These are phyloP conservation scores for Fusarium sublunatum DNA, from an alignment of 2,329 filamentous ascomycete species.

Conservation along the genomic window DNA sequence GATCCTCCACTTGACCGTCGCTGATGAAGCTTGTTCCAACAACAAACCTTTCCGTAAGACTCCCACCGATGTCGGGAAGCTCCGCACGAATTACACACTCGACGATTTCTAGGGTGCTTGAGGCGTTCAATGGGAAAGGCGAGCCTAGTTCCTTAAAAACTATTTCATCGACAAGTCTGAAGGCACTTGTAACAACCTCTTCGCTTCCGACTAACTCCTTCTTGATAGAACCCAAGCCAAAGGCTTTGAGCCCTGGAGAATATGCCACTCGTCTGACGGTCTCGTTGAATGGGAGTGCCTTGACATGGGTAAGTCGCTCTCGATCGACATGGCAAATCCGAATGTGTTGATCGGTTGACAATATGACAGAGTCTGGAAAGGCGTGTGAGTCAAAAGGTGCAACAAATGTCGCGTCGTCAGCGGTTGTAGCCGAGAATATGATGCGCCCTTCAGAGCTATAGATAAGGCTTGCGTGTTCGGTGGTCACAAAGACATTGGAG, in stretches of 20 bases:
- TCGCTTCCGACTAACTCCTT: slow-evolving; percentile 76
- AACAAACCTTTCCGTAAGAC: slow-evolving; percentile 81
- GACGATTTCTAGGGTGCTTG: slow-evolving; percentile 73
- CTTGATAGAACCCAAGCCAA: slow-evolving; percentile 87
- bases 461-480: slow-evolving; percentile 92
- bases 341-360: slow-evolving; percentile 81
- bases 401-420: slow-evolving; percentile 83
- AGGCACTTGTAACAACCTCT: slow-evolving; percentile 82
- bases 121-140: slow-evolving; percentile 69
- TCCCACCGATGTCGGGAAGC: slow-evolving; percentile 68
- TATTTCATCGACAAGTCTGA: slow-evolving; percentile 91
- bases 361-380: slow-evolving; percentile 82
- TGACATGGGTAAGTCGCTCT: slow-evolving; percentile 88
- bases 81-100: slow-evolving; percentile 85
- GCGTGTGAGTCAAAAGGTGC: slow-evolving; percentile 85
- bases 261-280: slow-evolving; percentile 91
- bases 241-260: slow-evolving; percentile 79
- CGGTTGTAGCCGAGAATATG: slow-evolving; percentile 92
- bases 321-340: slow-evolving; percentile 85
- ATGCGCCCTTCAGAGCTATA: slow-evolving; percentile 89
- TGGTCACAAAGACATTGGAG: slow-evolving; percentile 89
- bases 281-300: slow-evolving; percentile 79
- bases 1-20: slow-evolving; percentile 65
- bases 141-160: slow-evolving; percentile 81
- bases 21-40: slow-evolving; percentile 85